A percentile compares a stretch with the other conserved stretches of the same genome.
phyloP scores from a whole-genome alignment of 192 early-diverging fungal species.

The Entophlyctis luteolus region DNA sequence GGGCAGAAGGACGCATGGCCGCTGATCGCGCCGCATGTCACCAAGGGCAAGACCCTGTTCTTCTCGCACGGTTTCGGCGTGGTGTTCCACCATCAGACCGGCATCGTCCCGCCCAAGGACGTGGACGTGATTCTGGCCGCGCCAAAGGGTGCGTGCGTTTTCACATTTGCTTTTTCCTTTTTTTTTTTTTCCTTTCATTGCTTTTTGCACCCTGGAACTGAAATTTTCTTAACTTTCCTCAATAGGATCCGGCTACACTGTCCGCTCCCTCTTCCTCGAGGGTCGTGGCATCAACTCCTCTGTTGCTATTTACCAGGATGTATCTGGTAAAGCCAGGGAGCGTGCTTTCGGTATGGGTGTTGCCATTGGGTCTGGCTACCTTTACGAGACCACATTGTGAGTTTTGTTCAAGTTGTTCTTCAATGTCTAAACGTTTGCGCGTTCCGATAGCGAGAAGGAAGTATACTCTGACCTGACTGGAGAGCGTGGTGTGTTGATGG shows the following conservation, averaged over 20 bases:
- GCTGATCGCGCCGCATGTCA: conserved; percentile 79
- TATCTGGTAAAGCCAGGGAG: conserved; percentile 89
- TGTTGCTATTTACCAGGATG: conserved; percentile 91
- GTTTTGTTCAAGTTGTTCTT: too few relatives aligned
- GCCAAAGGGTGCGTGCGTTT: conserved; percentile 78
- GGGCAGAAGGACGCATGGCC: conserved; percentile 89
- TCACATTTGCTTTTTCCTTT: too few relatives aligned
- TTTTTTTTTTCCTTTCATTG: background rate
- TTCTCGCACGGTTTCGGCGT: conserved; percentile 97
- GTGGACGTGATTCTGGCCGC: conserved; percentile 95
- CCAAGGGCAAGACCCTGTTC: conserved; percentile 96
- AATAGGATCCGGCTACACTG: conserved; percentile 84
- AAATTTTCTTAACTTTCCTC: background rate
- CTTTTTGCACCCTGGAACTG: background rate
- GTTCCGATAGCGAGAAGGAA: conserved; percentile 68
- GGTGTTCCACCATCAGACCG: conserved; percentile 86
- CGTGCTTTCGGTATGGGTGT: conserved; percentile 86
- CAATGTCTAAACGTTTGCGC: too few relatives aligned
- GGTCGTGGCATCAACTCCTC: conserved; percentile 97
- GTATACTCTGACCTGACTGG: conserved; percentile 94
- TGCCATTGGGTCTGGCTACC: conserved; percentile 91
- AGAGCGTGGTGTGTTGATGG: conserved; percentile 97
- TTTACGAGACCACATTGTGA: conserved; percentile 93
- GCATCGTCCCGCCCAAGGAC: conserved; percentile 84
- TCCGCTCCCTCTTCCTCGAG: conserved; percentile 92